Base-by-base conservation (phyloP, 2,329 filamentous ascomycete genomes). In the Capronia coronata region DNA sequence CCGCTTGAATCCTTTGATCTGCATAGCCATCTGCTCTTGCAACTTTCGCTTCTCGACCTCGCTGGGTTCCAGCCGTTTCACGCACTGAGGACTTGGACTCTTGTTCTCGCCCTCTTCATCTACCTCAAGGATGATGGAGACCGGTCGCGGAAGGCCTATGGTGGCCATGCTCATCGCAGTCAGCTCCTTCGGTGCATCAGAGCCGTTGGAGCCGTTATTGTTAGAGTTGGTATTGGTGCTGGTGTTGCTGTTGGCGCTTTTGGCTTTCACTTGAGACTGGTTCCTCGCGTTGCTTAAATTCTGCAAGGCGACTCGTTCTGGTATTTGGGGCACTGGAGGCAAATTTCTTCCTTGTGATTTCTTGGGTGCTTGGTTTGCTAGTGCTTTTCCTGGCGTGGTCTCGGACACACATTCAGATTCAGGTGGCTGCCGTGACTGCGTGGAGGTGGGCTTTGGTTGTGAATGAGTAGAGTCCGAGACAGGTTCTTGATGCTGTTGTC, bases 101-200 rank as follows among this genome's bases (percentile, higher is more conserved):
- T 25, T 42, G 8, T 48, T 49, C 39, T 56, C 48, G 1, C 27
- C 51, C 18, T 52, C 49, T 48, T 59, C 58, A 35, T 56, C 52
- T 43, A 54, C 54, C 46, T 60, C 56, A 10, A 60, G 37, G 21
- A 60, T 58, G 35, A 54, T 54, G 13, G 57, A 58, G 16, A 60
- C 30, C 16, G 55, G 45, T 34, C 52, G 52, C 16, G 56, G 49
- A 10, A 59, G 44, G 7, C 48, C 53, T 6, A 37, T 16, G 4
- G 34, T 7, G 16, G 13, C 43, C 13, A 27, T 32, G 22, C 39
- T 39, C 18, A 30, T 23, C 35, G 16, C 2, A 9, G 3, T 27
- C 19, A 27, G 8, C 21, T 47, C 37, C 40, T 41, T 49, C n/a
- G 21, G 22, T 3, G 23, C 13, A 14, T 40, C 44, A 18, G 42